These are phyloP conservation scores for Phragmites australis DNA, from an alignment of 176 grass and related monocot genomes.

Conservation along the genomic window DNA sequence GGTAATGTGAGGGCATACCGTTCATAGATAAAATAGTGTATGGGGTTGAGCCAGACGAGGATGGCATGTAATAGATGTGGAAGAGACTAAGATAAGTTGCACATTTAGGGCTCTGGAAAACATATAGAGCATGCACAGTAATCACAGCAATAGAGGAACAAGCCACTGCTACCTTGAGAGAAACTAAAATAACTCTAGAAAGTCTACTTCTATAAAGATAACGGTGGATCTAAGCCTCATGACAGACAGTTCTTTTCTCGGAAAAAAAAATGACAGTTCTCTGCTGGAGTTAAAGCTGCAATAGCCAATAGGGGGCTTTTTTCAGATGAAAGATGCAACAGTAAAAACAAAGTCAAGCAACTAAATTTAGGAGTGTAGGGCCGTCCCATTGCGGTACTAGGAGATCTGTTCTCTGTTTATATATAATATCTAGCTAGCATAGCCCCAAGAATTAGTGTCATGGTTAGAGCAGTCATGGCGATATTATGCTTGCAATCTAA, in stretches of 20 bases:
- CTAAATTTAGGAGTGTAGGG: neutral
- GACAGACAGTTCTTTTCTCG: neutral
- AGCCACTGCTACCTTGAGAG: neutral
- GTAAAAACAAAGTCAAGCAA: neutral
- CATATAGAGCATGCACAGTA: neutral
- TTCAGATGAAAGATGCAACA: neutral
- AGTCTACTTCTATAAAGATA: neutral
- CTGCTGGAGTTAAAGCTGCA: neutral
- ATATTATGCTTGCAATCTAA: conserved; percentile 9
- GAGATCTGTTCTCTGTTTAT: neutral
- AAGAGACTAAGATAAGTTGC: neutral
- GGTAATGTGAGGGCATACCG: no score
- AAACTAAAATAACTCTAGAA: neutral
- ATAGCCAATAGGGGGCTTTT: neutral
- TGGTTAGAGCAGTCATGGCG: neutral
- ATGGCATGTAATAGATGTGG: neutral
- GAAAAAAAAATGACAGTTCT: no score
- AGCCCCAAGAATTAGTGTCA: neutral
- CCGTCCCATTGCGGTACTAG: neutral
- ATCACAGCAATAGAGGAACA: neutral
- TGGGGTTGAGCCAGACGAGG: neutral
- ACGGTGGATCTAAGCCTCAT: neutral
- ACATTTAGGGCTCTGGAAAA: neutral
- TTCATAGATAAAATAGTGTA: no score
- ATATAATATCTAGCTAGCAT: neutral